Conservation (phyloP, 495 filamentous ascomycete species). For the Letharia lupina region DNA sequence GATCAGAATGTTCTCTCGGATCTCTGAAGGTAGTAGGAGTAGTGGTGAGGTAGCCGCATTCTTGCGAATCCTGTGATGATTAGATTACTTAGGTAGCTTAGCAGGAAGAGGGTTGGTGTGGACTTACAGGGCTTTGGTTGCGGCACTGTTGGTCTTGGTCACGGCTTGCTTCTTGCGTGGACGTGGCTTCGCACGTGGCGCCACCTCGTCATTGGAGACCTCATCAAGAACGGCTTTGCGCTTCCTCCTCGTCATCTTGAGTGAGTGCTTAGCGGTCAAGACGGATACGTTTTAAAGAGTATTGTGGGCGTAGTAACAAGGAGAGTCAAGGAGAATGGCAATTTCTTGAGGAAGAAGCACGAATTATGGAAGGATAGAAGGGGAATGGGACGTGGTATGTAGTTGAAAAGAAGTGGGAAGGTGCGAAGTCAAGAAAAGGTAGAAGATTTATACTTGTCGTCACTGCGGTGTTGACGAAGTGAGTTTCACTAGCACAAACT, state of each 20-base stretch:
- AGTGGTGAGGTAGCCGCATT: conserved; percentile 10
- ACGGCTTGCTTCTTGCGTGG: conserved; percentile 17
- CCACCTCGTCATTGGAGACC: background rate
- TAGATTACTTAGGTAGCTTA: background rate
- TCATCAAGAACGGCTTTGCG: background rate
- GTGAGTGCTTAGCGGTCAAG: background rate
- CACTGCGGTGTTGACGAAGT: background rate
- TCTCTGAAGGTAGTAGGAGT: conserved; percentile 11
- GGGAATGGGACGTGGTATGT: too few species aligned
- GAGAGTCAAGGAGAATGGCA: background rate
- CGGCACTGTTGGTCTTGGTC: conserved; percentile 10
- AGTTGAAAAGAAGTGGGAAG: background rate
- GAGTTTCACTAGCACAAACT: background rate
- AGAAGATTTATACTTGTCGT: background rate
- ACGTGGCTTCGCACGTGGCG: background rate
- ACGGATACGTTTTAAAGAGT: background rate
- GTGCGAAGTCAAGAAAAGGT: background rate
- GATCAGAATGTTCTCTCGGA: conserved; percentile 16
- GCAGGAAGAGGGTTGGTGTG: background rate
- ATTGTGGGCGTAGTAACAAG: background rate
- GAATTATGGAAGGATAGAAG: background rate
- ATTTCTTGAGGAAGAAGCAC: background rate
- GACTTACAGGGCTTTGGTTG: conserved; percentile 4
- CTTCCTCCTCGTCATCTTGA: conserved; percentile 1
- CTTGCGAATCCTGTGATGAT: conserved; percentile 9